phyloP scores from a whole-genome alignment of 192 early-diverging fungal genomes.

The Linnemannia zychae region DNA sequence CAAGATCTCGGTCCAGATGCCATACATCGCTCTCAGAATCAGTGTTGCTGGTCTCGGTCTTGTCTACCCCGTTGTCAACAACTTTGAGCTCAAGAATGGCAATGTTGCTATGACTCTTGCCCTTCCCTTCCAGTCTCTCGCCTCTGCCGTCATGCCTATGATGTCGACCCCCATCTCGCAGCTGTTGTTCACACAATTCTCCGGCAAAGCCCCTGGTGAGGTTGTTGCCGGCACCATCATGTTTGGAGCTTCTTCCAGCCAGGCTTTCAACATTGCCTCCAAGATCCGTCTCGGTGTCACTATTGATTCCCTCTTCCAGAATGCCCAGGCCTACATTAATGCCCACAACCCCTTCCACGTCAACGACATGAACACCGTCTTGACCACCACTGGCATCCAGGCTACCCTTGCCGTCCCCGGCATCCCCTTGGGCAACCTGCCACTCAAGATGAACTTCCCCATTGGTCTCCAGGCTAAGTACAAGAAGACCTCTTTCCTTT shows the following conservation, averaged over 20 bases:
- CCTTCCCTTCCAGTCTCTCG: conserved; percentile 41
- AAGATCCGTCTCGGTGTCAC: conserved; percentile 33
- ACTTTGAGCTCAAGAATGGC: conserved; percentile 47
- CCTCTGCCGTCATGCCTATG: conserved; percentile 18
- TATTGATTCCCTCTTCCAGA: conserved; percentile 43
- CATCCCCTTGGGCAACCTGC: conserved; percentile 17
- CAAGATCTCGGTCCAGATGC: conserved; percentile 49
- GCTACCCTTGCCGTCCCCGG: conserved; percentile 32
- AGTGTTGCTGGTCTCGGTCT: conserved; percentile 25
- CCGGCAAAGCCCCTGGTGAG: conserved; percentile 28
- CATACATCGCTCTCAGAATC: conserved; percentile 32
- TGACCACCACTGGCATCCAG: conserved; percentile 44
- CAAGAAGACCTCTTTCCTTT: conserved; percentile 19
- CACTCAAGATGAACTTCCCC: conserved; percentile 49
- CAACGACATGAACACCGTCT: conserved; percentile 40
- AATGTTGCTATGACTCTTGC: conserved; percentile 32
- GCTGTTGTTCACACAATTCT: conserved; percentile 34
- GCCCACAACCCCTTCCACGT: conserved; percentile 43
- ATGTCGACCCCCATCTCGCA: conserved; percentile 34
- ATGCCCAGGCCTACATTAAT: conserved; percentile 42
- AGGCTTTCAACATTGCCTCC: conserved; percentile 40
- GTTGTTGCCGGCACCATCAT: conserved; percentile 31
- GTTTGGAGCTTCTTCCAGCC: conserved; percentile 41
- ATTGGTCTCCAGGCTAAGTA: conserved; percentile 30
- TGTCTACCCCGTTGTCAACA: conserved; percentile 38